Base-by-base conservation (phyloP, 2,329 filamentous ascomycete genomes). In the Fusarium staphyleae region DNA sequence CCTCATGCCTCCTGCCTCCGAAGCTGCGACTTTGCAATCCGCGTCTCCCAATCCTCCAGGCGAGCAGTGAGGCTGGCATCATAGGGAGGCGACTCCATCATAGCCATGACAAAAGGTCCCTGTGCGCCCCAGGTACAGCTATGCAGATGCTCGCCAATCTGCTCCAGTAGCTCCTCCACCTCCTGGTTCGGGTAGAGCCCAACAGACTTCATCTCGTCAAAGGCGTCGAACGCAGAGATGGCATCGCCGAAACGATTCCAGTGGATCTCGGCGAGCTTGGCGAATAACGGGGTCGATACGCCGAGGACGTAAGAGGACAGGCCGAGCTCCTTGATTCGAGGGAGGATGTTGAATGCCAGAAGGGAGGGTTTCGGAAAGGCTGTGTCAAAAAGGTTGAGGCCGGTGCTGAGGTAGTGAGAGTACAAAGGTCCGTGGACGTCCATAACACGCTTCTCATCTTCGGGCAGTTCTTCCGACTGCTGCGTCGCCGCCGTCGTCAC, bases 291-390 rank as follows among this genome's bases (percentile, higher is more conserved):
- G 0, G 88, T 88, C 14, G 86, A 86, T 5, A 84, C 87, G 40
- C 88, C 89, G 1, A 93, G 80, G 6, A 90, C 85, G 66, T 88
- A 90, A 0, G 87, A 88, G 1, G 84, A 81, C 2, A 88, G 79
- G 2, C 89, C 89, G 0, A 90, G 77, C 36, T 81, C 77, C 67
- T 89, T 89, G 63, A 92, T 76, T 7, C 82, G 81, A 0, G 89
- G 87, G 1, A 93, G 76, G 19, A 92, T 72, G 36, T 79, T 78
- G 36, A 89, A 78, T 0, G 79, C 77, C 1, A 89, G 76, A 0
- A 80, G 77, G 1, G 88, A 91, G 0, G 83, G 74, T 10, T 76
- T 79, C 9, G 67, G 57, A 52, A 90, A 92, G 2, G 77, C 75
- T 2, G 73, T 75, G 61, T 86, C 81, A 3, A 91, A 75, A 1